A percentile compares a stretch with the other conserved stretches of the same genome.
phyloP scores from a whole-genome alignment of 1,284 basidiomycete species.

The Sanguinoderma infundibulare region DNA sequence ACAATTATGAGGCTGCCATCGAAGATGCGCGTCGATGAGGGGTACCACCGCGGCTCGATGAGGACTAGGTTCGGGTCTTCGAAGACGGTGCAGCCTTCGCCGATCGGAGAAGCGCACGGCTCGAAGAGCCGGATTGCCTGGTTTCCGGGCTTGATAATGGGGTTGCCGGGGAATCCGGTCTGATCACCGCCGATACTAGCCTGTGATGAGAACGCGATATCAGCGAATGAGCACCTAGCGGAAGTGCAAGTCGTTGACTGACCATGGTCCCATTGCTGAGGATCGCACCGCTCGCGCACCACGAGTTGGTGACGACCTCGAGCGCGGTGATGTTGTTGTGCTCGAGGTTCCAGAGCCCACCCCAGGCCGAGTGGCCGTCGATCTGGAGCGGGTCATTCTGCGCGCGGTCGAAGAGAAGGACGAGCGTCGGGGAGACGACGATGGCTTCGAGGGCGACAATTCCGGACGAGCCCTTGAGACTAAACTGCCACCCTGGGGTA shows the following conservation, averaged over 20 bases:
- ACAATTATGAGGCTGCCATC: constrained; percentile 46
- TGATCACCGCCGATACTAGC: constrained; percentile 48
- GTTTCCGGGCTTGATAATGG: constrained; percentile 30
- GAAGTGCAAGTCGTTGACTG: constrained; percentile 5
- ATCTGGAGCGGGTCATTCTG: constrained; percentile 33
- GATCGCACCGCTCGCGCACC: constrained; percentile 35
- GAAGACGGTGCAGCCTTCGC: constrained; percentile 41
- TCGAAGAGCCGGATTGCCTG: constrained; percentile 41
- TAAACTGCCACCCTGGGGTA: constrained; percentile 8
- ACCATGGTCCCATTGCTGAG: constrained; percentile 54
- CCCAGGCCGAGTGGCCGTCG: constrained; percentile 5
- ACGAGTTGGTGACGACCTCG: constrained; percentile 12
- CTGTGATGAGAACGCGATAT: constrained; percentile 26
- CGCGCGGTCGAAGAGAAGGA: constrained; percentile 49
- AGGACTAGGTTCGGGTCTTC: constrained; percentile 44
- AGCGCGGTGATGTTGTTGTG: constrained; percentile 22
- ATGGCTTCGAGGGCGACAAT: constrained; percentile 51
- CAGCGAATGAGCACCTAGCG: not conserved
- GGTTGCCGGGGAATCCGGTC: constrained; percentile 43
- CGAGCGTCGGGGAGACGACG: constrained; percentile 48
- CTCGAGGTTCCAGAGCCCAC: constrained; percentile 29
- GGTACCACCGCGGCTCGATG: constrained; percentile 44
- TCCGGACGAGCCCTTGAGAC: constrained; percentile 40
- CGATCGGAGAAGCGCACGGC: constrained; percentile 38
- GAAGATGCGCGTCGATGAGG: constrained; percentile 43